Conservation (phyloP, 1,139 yeast species). For the Geotrichum europaeum region DNA sequence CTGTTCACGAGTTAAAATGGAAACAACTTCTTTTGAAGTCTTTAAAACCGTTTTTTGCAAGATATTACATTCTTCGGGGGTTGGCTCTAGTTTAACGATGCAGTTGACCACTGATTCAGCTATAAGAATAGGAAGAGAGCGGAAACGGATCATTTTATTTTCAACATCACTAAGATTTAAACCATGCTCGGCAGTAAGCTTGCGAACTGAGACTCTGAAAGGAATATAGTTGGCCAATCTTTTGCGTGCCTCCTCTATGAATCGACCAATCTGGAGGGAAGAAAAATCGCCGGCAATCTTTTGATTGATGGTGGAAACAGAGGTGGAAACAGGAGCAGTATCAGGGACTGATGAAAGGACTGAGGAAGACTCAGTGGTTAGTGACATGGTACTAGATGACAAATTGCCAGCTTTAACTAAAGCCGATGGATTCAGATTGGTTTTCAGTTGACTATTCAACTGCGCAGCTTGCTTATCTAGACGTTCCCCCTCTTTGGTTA, state of each 20-base stretch:
- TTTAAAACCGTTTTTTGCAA: neutral
- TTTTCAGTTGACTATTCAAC: neutral
- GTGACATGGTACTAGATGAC: neutral
- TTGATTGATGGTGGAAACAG: neutral
- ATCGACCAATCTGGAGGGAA: neutral
- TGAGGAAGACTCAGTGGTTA: too few relatives aligned
- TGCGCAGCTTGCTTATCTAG: neutral
- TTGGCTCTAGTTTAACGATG: neutral
- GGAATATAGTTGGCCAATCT: neutral
- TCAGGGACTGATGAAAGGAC: too few relatives aligned
- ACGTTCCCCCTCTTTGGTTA: neutral
- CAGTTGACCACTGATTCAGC: constrained; percentile 4
- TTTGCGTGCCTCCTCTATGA: neutral
- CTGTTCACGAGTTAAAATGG: neutral
- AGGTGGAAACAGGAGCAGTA: too few relatives aligned
- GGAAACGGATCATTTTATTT: neutral
- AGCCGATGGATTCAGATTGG: neutral
- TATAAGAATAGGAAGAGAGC: neutral
- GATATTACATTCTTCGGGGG: neutral
- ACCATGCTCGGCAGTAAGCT: neutral
- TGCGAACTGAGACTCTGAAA: neutral
- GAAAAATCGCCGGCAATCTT: neutral
- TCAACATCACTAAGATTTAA: neutral
- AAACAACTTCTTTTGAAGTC: neutral
- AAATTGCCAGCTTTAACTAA: neutral